A percentile compares a stretch with the other conserved stretches of the same genome.
Conservation (phyloP, 2,329 filamentous ascomycete genomes). For the Ceratocystis huliohia region DNA sequence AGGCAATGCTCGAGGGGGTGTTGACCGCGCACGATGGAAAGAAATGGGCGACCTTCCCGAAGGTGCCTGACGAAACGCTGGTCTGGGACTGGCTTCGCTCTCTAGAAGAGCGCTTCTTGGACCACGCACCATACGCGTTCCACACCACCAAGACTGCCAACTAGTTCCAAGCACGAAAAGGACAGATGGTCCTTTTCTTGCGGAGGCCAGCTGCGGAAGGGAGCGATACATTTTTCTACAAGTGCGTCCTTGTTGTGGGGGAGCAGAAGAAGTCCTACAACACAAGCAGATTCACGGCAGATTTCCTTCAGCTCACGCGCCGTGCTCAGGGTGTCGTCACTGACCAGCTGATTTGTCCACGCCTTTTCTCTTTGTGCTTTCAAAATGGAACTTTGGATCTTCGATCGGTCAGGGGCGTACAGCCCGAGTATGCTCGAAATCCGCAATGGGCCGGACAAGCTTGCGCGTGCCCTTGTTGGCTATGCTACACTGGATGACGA, state of each 20-base stretch:
- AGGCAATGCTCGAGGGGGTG: too few relatives aligned
- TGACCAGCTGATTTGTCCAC: not conserved
- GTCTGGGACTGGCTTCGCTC: not conserved
- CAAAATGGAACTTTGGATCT: not conserved
- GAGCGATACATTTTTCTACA: too few relatives aligned
- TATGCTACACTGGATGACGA: not conserved
- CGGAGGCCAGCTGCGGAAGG: too few relatives aligned
- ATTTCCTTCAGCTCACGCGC: too few relatives aligned
- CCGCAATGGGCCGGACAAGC: not conserved
- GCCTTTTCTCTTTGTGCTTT: not conserved
- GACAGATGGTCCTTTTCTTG: too few relatives aligned
- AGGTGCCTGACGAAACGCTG: not conserved
- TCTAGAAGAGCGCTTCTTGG: not conserved
- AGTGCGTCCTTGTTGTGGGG: too few relatives aligned
- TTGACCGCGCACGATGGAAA: not conserved
- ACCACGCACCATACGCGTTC: too few relatives aligned
- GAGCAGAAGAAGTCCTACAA: too few relatives aligned
- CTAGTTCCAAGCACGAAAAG: too few relatives aligned
- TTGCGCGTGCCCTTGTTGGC: not conserved
- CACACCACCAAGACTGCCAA: too few relatives aligned
- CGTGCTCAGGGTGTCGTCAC: too few relatives aligned
- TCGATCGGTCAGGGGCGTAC: not conserved
- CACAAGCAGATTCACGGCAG: too few relatives aligned
- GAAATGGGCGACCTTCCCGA: not conserved
- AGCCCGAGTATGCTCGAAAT: not conserved